These are phyloP conservation scores for Candida oleophila DNA, from an alignment of 805 yeast species.

Conservation along the genomic window DNA sequence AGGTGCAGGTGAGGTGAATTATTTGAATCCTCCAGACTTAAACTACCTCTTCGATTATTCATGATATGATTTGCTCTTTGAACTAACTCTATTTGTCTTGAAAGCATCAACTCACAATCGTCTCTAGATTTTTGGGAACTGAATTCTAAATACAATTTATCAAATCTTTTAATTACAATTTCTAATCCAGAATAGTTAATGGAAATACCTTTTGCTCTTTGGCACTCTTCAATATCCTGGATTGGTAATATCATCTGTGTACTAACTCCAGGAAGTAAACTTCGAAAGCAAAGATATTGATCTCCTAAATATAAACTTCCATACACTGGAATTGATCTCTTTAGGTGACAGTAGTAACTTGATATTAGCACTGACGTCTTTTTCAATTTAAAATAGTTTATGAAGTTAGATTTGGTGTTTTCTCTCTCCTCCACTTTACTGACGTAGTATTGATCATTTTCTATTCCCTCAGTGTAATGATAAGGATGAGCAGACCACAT, in stretches of 20 bases:
- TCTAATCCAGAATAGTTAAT: constrained; percentile 71
- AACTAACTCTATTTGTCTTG: constrained; percentile 48
- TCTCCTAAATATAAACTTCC: constrained; percentile 80
- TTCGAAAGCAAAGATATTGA: constrained; percentile 72
- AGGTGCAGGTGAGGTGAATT: neutral
- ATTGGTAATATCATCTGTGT: constrained; percentile 84
- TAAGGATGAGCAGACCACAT: constrained; percentile 58
- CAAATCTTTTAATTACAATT: constrained; percentile 68
- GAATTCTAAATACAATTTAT: constrained; percentile 77
- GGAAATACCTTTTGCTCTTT: constrained; percentile 65
- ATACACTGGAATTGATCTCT: constrained; percentile 71
- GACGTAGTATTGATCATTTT: constrained; percentile 51
- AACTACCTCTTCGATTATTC: constrained; percentile 7
- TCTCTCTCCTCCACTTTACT: constrained; percentile 42
- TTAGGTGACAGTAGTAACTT: constrained; percentile 68
- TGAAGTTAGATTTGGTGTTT: constrained; percentile 57
- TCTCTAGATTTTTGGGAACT: constrained; percentile 62
- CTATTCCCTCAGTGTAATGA: constrained; percentile 52
- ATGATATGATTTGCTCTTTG: constrained; percentile 9
- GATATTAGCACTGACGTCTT: constrained; percentile 48
- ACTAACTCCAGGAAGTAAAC: constrained; percentile 72
- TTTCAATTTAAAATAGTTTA: constrained; percentile 62
- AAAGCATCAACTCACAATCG: constrained; percentile 61
- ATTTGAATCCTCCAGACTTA: neutral
- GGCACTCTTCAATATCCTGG: constrained; percentile 66